Conservation (phyloP, 2,329 filamentous ascomycete genomes). For the Piedraia hortae region DNA sequence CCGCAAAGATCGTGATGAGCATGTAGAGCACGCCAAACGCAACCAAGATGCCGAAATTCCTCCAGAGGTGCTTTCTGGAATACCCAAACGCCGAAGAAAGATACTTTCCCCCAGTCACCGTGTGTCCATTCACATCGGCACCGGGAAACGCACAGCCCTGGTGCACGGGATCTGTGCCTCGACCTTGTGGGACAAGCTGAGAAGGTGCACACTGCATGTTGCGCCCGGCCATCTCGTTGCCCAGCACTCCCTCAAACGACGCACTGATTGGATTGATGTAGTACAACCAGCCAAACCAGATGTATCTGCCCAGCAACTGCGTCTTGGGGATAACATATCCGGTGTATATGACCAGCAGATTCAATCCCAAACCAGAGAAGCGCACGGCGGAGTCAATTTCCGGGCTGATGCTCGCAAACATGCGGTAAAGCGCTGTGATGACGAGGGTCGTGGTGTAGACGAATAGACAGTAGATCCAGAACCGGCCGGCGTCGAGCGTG, state of each 20-base stretch:
- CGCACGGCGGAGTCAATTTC: slow-evolving; percentile 38
- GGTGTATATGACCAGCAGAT: slow-evolving; percentile 34
- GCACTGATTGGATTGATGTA: slow-evolving; percentile 26
- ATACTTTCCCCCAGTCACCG: slow-evolving; percentile 27
- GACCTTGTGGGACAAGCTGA: slow-evolving; percentile 28
- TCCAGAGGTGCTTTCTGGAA: slow-evolving; percentile 30
- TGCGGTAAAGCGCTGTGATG: slow-evolving; percentile 35
- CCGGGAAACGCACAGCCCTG: slow-evolving; percentile 37
- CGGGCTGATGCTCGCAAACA: slow-evolving; percentile 35
- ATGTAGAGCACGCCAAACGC: slow-evolving; percentile 53
- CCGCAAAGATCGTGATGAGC: slow-evolving; percentile 38
- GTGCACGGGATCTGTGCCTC: slow-evolving; percentile 25
- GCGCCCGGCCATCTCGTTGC: slow-evolving; percentile 34
- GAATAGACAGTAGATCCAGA: slow-evolving; percentile 38
- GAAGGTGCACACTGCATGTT: slow-evolving; percentile 30
- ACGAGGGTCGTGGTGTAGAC: slow-evolving; percentile 34
- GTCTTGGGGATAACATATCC: slow-evolving; percentile 42
- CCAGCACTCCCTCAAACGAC: slow-evolving; percentile 36
- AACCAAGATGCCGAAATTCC: slow-evolving; percentile 53
- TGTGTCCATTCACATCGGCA: slow-evolving; percentile 22
- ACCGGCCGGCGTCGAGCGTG: slow-evolving; percentile 31
- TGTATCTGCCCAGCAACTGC: slow-evolving; percentile 27
- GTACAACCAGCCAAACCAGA: slow-evolving; percentile 38
- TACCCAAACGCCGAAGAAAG: slow-evolving; percentile 28
- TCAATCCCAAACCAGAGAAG: slow-evolving; percentile 33